A percentile compares a stretch with the other conserved stretches of the same genome.
These are phyloP conservation scores for Vitellaria paradoxa DNA, from an alignment of 179 eudicot species.

Conservation along the genomic window DNA sequence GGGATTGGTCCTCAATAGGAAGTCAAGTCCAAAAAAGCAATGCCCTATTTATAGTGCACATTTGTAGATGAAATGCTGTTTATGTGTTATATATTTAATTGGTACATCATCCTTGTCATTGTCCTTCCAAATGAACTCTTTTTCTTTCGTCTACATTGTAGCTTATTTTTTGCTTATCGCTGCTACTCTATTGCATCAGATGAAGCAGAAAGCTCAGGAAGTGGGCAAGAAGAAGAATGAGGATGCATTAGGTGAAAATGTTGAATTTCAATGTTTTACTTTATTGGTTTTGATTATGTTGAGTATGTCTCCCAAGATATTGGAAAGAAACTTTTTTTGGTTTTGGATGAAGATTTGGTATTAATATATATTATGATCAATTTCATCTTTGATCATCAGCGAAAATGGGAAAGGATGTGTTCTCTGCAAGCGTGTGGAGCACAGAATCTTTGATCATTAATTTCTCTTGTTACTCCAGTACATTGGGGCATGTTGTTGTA, in stretches of 20 bases:
- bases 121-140: neutral
- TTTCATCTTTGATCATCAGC: neutral
- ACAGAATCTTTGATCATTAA: no score
- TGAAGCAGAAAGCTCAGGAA: constrained; percentile 2
- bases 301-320: neutral
- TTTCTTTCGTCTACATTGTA: neutral
- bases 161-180: neutral
- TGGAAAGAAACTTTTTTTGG: neutral
- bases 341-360: neutral
- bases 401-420: neutral
- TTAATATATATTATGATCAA: neutral
- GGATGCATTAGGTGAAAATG: neutral
- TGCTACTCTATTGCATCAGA: neutral
- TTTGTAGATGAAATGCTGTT: neutral
- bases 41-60: neutral
- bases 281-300: neutral
- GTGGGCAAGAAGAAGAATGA: neutral
- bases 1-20: neutral
- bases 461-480: no score
- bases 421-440: neutral
- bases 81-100: neutral
- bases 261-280: neutral
- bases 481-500: no score
- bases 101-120: neutral
- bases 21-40: neutral